phyloP scores from a whole-genome alignment of 495 filamentous ascomycete species.

The Cercophora scortea region DNA sequence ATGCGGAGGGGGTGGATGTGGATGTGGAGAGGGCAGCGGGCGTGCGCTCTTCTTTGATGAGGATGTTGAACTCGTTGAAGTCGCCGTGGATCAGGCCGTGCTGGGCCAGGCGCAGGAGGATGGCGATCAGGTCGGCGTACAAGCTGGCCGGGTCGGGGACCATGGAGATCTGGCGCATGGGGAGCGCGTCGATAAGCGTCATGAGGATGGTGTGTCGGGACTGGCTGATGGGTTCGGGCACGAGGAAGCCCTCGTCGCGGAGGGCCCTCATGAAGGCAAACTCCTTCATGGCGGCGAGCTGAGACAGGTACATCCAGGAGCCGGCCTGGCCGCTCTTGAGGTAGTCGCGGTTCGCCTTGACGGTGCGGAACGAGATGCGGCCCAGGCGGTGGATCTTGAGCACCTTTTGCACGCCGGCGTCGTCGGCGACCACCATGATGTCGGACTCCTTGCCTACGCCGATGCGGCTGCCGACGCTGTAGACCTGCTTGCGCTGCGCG shows the following conservation, averaged over 20 bases:
- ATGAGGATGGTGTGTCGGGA: constrained; percentile 94
- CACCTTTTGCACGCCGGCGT: constrained; percentile 55
- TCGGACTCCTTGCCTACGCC: constrained; percentile 97
- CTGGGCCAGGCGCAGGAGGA: constrained; percentile 76
- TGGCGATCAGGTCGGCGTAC: constrained; percentile 81
- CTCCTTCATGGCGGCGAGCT: constrained; percentile 87
- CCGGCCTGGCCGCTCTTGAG: constrained; percentile 69
- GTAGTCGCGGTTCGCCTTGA: constrained; percentile 95
- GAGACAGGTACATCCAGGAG: constrained; percentile 93
- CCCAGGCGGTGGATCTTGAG: constrained; percentile 91
- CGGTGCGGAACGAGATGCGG: constrained; percentile 91
- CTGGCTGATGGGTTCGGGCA: constrained; percentile 79
- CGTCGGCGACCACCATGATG: constrained; percentile 82
- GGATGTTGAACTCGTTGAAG: constrained; percentile 99
- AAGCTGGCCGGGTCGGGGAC: constrained; percentile 72
- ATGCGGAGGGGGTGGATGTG: neutral
- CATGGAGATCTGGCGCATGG: constrained; percentile 72
- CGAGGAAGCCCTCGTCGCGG: constrained; percentile 71
- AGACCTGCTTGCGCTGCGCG: constrained; percentile 66
- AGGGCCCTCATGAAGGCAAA: constrained; percentile 88
- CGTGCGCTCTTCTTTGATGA: constrained; percentile 66
- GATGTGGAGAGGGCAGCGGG: constrained; percentile 3
- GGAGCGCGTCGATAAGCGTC: constrained; percentile 81
- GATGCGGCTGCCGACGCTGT: constrained; percentile 89
- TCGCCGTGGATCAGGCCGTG: constrained; percentile 95